These are phyloP conservation scores for Aspergillus sp. DNA, from an alignment of 2,329 filamentous ascomycete species.

Conservation along the genomic window DNA sequence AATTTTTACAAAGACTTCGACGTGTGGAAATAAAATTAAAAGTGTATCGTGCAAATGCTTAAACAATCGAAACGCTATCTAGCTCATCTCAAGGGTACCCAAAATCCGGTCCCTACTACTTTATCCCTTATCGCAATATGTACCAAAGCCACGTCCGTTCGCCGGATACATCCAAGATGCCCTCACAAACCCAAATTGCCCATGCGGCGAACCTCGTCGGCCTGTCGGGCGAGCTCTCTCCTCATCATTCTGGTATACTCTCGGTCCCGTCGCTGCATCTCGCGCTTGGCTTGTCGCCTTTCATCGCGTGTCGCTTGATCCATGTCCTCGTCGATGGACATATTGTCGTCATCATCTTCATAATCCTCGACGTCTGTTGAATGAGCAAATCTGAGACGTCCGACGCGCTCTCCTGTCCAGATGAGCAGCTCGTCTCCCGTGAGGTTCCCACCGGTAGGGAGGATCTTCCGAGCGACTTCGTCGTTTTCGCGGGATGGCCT, in stretches of 20 bases:
- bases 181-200: slow-evolving; percentile 33
- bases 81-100: too few species aligned
- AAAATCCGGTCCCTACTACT: too few species aligned
- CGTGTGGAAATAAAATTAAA: too few species aligned
- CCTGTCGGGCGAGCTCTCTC: slow-evolving; percentile 70
- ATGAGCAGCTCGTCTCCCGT: slow-evolving; percentile 68
- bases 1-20: too few species aligned
- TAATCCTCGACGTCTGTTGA: slow-evolving; percentile 31
- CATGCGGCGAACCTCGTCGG: slow-evolving; percentile 74
- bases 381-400: slow-evolving; percentile 64
- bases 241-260: slow-evolving; percentile 73
- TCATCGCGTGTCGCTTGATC: slow-evolving; percentile 27
- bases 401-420: slow-evolving; percentile 85
- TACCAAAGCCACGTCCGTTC: background rate
- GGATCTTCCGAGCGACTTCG: slow-evolving; percentile 77
- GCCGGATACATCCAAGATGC: background rate
- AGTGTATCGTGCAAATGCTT: too few species aligned
- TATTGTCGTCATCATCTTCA: slow-evolving; percentile 36
- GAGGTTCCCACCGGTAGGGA: slow-evolving; percentile 55
- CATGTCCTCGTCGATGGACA: slow-evolving; percentile 26
- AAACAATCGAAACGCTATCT: too few species aligned
- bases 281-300: slow-evolving; percentile 28
- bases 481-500: slow-evolving; percentile 55
- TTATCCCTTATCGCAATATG: too few species aligned
- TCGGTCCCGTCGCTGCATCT: slow-evolving; percentile 32